Conservation (phyloP, 257 asterid species). For the Capsicum rhomboideum region DNA sequence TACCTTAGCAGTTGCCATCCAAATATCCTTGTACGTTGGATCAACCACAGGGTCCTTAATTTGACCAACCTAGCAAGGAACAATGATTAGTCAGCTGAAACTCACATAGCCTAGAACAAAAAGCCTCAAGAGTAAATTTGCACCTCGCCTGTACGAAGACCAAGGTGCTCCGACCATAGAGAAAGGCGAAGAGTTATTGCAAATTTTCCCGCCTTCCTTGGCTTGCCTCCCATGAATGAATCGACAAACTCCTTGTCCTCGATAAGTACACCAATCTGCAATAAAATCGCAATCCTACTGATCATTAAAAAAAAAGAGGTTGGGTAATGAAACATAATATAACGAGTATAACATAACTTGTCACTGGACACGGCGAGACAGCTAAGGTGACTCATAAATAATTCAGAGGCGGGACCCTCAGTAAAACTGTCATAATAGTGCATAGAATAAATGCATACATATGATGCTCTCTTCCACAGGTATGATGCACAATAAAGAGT, state of each 20-base stretch:
- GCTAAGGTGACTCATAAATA: background rate
- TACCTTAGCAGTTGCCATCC: constrained; percentile 98
- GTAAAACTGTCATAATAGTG: background rate
- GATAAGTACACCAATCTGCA: constrained; percentile 76
- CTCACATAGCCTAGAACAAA: background rate
- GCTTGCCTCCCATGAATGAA: constrained; percentile 75
- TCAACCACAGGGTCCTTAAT: constrained; percentile 76
- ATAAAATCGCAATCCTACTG: constrained; percentile 4
- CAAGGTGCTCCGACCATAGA: constrained; percentile 94
- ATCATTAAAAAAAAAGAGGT: background rate
- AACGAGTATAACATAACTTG: background rate
- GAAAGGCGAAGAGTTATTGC: constrained; percentile 81
- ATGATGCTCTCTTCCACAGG: background rate
- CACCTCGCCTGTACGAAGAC: constrained; percentile 77
- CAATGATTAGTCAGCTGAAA: background rate
- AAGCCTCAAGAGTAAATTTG: constrained; percentile 3
- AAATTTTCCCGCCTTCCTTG: constrained; percentile 87
- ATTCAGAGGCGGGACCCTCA: background rate
- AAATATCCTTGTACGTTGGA: constrained; percentile 79
- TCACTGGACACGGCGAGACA: background rate
- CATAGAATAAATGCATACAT: background rate
- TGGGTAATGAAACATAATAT: background rate
- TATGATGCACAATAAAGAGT: background rate
- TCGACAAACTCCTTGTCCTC: constrained; percentile 88
- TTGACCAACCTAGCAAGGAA: constrained; percentile 42